Percentiles rank a stretch among this genome's conserved stretches.
Evolutionary conservation across 1,284 basidiomycete species (phyloP).

Genomic region (Polyporus tsugae): DNA sequence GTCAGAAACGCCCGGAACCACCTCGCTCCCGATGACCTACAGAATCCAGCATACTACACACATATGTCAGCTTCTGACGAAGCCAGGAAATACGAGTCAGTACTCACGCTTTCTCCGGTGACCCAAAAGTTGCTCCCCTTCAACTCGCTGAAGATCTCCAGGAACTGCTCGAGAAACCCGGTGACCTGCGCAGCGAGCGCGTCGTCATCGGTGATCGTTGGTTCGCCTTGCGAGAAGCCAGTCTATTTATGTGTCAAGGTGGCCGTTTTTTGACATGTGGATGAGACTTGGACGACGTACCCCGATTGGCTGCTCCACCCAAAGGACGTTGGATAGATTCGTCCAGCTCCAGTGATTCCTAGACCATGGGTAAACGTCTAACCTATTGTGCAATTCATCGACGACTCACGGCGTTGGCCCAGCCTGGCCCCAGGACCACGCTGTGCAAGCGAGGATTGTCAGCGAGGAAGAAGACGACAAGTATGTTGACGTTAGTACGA

Average conservation of each 20-base stretch:
- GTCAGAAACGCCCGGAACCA: neutral
- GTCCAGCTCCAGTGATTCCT: constrained; percentile 51
- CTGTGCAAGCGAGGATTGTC: constrained; percentile 36
- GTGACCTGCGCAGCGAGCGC: constrained; percentile 47
- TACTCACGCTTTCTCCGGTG: constrained; percentile 46
- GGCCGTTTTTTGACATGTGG: neutral
- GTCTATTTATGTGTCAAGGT: constrained; percentile 32
- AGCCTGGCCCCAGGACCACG: constrained; percentile 65
- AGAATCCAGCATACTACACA: constrained; percentile 47
- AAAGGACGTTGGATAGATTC: constrained; percentile 54
- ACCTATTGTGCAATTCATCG: neutral
- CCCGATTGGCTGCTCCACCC: constrained; percentile 60
- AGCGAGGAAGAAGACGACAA: neutral
- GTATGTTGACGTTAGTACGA: constrained; percentile 16
- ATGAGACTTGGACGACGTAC: constrained; percentile 39
- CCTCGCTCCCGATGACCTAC: constrained; percentile 32
- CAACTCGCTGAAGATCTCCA: constrained; percentile 48
- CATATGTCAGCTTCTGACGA: neutral
- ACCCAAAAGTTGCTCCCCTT: constrained; percentile 49
- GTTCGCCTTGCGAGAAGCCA: constrained; percentile 46
- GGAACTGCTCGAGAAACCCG: constrained; percentile 49
- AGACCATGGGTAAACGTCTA: neutral
- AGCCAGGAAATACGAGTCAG: constrained; percentile 42
- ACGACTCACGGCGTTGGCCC: constrained; percentile 52
- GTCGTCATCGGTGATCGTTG: constrained; percentile 47